phyloP scores from a whole-genome alignment of 2,329 filamentous ascomycete genomes.

The Talaromyces sp. region DNA sequence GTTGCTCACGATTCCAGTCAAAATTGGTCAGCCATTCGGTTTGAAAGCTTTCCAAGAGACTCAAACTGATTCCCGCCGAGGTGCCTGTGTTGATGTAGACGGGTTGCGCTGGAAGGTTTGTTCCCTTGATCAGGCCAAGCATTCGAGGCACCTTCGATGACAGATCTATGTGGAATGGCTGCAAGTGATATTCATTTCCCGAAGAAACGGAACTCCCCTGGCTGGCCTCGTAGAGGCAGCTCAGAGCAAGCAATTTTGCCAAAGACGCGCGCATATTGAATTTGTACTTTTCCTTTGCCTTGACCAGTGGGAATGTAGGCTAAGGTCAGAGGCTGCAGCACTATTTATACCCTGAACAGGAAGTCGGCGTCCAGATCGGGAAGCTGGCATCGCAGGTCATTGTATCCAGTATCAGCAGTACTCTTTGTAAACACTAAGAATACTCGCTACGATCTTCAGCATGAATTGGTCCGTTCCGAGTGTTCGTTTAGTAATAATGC shows the following conservation, averaged over 20 bases:
- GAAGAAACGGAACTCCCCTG: not conserved
- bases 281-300: not conserved
- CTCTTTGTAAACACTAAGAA: not conserved
- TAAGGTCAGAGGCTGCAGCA: not conserved
- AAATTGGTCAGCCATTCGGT: not conserved
- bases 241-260: not conserved
- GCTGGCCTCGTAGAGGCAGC: not conserved
- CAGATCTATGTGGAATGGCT: slow-evolving; percentile 2
- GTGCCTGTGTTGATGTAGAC: not conserved
- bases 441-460: not conserved
- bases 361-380: not conserved
- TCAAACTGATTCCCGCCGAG: not conserved
- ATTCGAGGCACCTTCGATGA: not conserved
- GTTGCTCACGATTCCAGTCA: not conserved
- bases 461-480: not conserved
- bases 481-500: not conserved
- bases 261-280: not conserved
- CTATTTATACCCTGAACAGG: not conserved
- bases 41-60: not conserved
- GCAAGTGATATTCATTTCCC: not conserved
- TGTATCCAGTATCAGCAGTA: not conserved
- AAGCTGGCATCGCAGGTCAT: not conserved
- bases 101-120: not conserved
- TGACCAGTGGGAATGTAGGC: not conserved
- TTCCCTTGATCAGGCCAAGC: not conserved